Conservation (phyloP, 2,329 filamentous ascomycete genomes). For the Acephala macrosclerotiorum region DNA sequence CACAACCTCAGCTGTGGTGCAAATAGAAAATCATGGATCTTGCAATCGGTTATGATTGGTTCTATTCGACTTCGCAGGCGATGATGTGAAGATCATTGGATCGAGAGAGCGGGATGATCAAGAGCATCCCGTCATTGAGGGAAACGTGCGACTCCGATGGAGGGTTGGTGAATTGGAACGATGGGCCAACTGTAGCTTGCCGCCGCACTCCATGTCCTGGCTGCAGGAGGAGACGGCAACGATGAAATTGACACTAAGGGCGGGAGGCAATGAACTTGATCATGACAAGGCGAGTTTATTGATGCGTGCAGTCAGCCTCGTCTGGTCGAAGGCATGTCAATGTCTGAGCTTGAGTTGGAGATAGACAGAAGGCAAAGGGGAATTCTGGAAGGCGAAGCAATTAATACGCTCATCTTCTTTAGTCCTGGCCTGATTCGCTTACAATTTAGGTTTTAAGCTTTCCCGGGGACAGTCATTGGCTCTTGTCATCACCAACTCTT, state of each 20-base stretch:
- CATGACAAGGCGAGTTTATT: not conserved
- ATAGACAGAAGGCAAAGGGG: not conserved
- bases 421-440: not conserved
- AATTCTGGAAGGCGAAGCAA: not conserved
- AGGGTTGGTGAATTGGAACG: not conserved
- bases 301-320: too few species aligned
- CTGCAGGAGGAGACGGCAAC: not conserved
- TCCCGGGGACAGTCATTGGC: constrained; percentile 3
- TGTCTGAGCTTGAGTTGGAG: not conserved
- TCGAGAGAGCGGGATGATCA: constrained; percentile 6
- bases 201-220: constrained; percentile 13
- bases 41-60: not conserved
- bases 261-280: not conserved
- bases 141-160: constrained; percentile 9
- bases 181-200: constrained; percentile 8
- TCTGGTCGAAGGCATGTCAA: not conserved
- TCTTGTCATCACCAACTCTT: constrained; percentile 13
- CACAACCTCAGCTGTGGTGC: not conserved
- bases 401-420: constrained; percentile 1
- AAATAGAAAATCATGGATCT: not conserved
- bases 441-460: constrained; percentile 2
- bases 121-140: not conserved
- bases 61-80: not conserved
- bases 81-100: not conserved
- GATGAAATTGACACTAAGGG: not conserved